Base-by-base conservation (phyloP, 169 alveolate genomes). In the Eimeria maxima region DNA sequence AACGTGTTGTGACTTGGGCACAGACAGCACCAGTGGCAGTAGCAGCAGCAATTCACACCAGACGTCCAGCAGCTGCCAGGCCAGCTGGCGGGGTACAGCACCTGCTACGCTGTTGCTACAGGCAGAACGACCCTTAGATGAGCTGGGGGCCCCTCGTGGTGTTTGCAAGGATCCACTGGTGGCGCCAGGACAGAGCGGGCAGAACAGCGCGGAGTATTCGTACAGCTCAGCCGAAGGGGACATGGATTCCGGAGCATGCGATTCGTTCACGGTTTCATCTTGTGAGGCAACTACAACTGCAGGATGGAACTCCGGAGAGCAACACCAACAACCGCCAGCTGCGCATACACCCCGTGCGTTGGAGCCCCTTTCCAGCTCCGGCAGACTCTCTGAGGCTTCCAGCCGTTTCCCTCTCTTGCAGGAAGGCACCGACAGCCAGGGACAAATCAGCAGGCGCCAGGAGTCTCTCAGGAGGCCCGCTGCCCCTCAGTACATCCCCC, bases 31-130 rank as follows among this genome's bases (percentile, higher is more conserved):
- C n/a, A n/a, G n/a, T n/a, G n/a, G n/a, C n/a, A n/a, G n/a, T n/a
- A n/a, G 47, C 33, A 69, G 80, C 80, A 69, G 80, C 80, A 69
- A 24, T 45, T n/a, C 13, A 45, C 80, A 69, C 33, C 80, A 69
- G 80, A 6, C 10, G 80, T 53, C 60, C 80, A 69, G 42, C 80
- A 69, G 80, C 44, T 27, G 80, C 42, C 69, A 60, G 24, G 24
- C 24, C 5, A 60, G 18, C 69, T 16, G 8, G 5, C 5, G 69
- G 24, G 24, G 69, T 24, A 45, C 80, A 69, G 80, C 80, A 69
- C 16, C 44, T 69, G 45, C 80, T 76, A n/a, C n/a, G n/a, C 83
- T 29, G 42, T 73, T 29, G 87, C 60, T 76, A 63, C 87, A 5
- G 87, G 83, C 83, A 42, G 83, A 73, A 42, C n/a, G 50, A 50